Evolutionary conservation across 2,329 filamentous ascomycete species (phyloP).

Genomic region (Ramularia collo-cygni): DNA sequence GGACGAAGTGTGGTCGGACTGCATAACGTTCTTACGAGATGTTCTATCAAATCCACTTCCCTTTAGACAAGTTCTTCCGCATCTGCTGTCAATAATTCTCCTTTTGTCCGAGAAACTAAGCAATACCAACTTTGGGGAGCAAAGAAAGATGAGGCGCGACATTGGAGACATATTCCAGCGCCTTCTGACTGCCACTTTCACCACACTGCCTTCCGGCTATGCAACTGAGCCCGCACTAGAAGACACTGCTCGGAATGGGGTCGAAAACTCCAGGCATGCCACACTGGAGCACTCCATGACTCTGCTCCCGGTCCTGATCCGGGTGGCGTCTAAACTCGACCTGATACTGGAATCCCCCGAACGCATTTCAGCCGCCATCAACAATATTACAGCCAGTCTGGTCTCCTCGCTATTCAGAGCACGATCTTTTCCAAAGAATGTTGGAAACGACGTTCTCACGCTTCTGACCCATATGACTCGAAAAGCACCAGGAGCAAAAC

Average conservation of each 20-base stretch:
- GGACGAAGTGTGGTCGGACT: constrained; percentile 97
- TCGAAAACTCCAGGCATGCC: constrained; percentile 27
- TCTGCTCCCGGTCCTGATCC: constrained; percentile 70
- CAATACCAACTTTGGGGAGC: constrained; percentile 95
- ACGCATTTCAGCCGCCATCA: constrained; percentile 68
- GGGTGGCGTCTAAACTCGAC: constrained; percentile 71
- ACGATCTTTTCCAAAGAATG: constrained; percentile 78
- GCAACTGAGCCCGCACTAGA: constrained; percentile 12
- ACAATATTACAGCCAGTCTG: constrained; percentile 74
- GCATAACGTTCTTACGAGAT: constrained; percentile 82
- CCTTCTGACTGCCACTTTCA: constrained; percentile 87
- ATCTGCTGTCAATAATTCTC: constrained; percentile 78
- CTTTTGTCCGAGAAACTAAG: constrained; percentile 92
- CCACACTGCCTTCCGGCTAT: constrained; percentile 41
- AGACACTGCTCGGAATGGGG: constrained; percentile 25
- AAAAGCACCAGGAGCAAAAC: constrained; percentile 72
- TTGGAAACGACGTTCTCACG: constrained; percentile 63
- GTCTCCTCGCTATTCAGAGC: constrained; percentile 76
- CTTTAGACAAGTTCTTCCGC: constrained; percentile 81
- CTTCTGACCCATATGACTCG: constrained; percentile 72
- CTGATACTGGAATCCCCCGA: constrained; percentile 82
- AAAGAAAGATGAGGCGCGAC: constrained; percentile 83
- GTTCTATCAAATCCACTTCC: constrained; percentile 90
- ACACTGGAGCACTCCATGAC: constrained; percentile 55
- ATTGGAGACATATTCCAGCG: constrained; percentile 86